Evolutionary conservation across 192 early-diverging fungal genomes (phyloP), one percentile per base, ranked within the genome.

Genomic region (Jimgerdemannia lactiflua): DNA sequence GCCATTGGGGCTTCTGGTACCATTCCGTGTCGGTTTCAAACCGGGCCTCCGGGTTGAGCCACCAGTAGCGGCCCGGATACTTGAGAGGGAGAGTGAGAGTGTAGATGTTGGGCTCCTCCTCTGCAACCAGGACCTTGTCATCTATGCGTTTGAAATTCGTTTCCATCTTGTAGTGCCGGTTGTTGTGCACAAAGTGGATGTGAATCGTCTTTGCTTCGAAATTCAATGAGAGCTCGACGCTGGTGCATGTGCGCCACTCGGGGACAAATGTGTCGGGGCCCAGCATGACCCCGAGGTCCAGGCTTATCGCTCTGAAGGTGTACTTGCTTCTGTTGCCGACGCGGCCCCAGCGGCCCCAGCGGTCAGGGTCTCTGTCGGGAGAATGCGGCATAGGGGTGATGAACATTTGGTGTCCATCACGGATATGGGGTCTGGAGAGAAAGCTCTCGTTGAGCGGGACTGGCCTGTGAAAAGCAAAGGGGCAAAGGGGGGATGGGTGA

Each of bases 61-160:
- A 44, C 77, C 78, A 85, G 71, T 78, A 85, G 7, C 71, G 76
- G 8, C 83, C 78, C 2, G 88, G 85, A 68, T 74, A 79, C 6
- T 78, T 79, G 3, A 85, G 67, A 8, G 75, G 70, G 8, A 89
- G 80, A 3, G 84, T 88, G 42, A 88, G 41, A 14, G 72, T 68
- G 0, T 70, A 43, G 0, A 14, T 42, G 20, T 79, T 20, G 4
- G 40, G 63, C 1, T 78, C 39, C 41, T 71, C 74, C 17, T 77
- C 49, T 43, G 83, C 79, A 0, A 82, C 44, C 9, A 68, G 43
- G 1, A 74, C 68, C 18, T 77, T 77, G 0, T 69, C 77, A 10
- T 67, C 54, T 0, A 86, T 59, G 69, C 81, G 75, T 44, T 86
- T 81, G 39, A 86, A 86, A 42, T 67, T 73, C 20, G 68, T 67